These are phyloP conservation scores for Microstegium vimineum DNA, from an alignment of 176 grass and related monocot genomes.

Conservation along the genomic window DNA sequence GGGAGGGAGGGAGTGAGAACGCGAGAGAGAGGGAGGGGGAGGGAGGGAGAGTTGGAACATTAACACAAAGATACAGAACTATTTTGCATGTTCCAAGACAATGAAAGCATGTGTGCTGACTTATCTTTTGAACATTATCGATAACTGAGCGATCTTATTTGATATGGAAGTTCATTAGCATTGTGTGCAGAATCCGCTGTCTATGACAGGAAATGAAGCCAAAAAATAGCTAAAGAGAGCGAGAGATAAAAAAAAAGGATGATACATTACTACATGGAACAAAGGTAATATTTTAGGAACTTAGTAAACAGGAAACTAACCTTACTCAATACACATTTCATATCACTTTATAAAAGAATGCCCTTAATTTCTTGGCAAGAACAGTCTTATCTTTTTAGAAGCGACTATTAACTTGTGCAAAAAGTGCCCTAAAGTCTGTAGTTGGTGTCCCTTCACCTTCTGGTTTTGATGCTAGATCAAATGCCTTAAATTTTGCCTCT, in stretches of 20 bases:
- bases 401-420: conserved; percentile 57
- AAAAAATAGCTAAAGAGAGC: not conserved
- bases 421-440: conserved; percentile 66
- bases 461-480: conserved; percentile 94
- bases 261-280: not conserved
- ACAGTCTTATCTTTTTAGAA: conserved; percentile 48
- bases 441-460: conserved; percentile 86
- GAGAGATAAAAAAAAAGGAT: not conserved
- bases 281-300: not conserved
- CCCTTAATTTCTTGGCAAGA: not conserved
- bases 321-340: conserved; percentile 17
- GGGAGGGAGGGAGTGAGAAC: no score
- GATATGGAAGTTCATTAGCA: not conserved
- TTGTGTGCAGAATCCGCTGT: not conserved
- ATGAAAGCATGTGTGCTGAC: not conserved
- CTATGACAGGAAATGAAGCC: not conserved
- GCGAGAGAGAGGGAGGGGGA: no score
- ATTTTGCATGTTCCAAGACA: not conserved
- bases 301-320: conserved; percentile 19
- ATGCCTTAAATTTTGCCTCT: conserved; percentile 78
- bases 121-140: not conserved
- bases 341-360: not conserved
- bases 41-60: no score
- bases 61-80: not conserved
- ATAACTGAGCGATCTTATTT: not conserved